Conservation (phyloP, 2,329 filamentous ascomycete species). For the Xylaria sp. region DNA sequence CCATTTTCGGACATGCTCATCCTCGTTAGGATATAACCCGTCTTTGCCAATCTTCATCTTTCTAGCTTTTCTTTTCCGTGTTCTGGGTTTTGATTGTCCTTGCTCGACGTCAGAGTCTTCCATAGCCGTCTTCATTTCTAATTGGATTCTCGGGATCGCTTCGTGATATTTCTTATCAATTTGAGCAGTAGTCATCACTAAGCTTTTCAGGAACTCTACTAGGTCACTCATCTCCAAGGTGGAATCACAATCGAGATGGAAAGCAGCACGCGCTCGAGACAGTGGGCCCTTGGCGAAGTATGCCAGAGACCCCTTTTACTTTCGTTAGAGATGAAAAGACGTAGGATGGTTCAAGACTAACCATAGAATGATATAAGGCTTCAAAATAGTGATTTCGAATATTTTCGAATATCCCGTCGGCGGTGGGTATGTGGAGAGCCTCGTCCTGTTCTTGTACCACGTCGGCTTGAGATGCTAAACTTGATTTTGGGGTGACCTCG, state of each 20-base stretch:
- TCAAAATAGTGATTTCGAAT: constrained; percentile 70
- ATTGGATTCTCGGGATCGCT: constrained; percentile 71
- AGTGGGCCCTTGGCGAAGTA: constrained; percentile 88
- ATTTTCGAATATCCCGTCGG: constrained; percentile 66
- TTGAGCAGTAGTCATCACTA: constrained; percentile 73
- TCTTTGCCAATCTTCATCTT: constrained; percentile 75
- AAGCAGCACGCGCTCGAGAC: constrained; percentile 77
- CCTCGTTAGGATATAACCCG: constrained; percentile 75
- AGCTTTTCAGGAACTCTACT: constrained; percentile 73
- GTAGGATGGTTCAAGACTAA: constrained; percentile 50
- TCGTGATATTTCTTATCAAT: constrained; percentile 86
- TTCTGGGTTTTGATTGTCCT: constrained; percentile 53
- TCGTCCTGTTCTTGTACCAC: constrained; percentile 37
- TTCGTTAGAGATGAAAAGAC: constrained; percentile 52
- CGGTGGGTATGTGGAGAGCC: constrained; percentile 53
- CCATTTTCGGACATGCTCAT: constrained; percentile 74
- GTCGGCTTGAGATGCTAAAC: constrained; percentile 30
- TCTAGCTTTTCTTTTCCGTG: constrained; percentile 65
- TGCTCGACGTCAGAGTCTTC: constrained; percentile 68
- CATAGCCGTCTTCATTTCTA: constrained; percentile 64
- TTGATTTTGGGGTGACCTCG: constrained; percentile 6
- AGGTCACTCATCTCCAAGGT: constrained; percentile 71
- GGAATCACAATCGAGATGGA: constrained; percentile 71
- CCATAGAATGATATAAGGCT: constrained; percentile 72
- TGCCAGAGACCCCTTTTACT: constrained; percentile 75